phyloP scores from a whole-genome alignment of 768 basidiomycete genomes.

The Trametes villosa region DNA sequence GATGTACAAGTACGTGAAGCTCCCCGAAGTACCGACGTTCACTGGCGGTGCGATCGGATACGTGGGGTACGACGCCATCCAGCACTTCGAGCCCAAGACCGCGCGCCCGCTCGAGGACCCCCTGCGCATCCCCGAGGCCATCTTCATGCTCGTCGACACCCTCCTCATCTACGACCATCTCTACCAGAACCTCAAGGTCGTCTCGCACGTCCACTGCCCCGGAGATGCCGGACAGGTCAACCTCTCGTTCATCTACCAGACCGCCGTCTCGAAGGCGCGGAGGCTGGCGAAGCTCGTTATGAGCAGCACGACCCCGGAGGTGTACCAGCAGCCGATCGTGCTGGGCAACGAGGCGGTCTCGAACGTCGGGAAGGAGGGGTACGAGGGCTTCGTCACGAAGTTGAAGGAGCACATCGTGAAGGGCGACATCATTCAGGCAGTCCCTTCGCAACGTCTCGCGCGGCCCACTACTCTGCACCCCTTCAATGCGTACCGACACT shows the following conservation, averaged over 20 bases:
- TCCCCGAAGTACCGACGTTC: slow-evolving; percentile 92
- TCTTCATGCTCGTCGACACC: slow-evolving; percentile 97
- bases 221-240: slow-evolving; percentile 66
- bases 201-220: slow-evolving; percentile 93
- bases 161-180: slow-evolving; percentile 97
- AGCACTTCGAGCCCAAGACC: slow-evolving; percentile 95
- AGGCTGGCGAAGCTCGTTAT: slow-evolving; percentile 76
- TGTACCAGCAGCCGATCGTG: slow-evolving; percentile 64
- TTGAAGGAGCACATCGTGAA: slow-evolving; percentile 94
- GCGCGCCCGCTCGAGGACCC: slow-evolving; percentile 74
- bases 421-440: slow-evolving; percentile 98
- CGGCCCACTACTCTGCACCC: slow-evolving; percentile 89
- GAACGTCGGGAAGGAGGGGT: slow-evolving; percentile 93
- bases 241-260: slow-evolving; percentile 85
- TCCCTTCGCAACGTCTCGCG: slow-evolving; percentile 90
- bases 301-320: slow-evolving; percentile 58
- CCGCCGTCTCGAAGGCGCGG: slow-evolving; percentile 81
- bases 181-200: slow-evolving; percentile 91
- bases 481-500: slow-evolving; percentile 94
- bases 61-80: slow-evolving; percentile 95
- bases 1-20: slow-evolving; percentile 86
- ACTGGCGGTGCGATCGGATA: slow-evolving; percentile 98
- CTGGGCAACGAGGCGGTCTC: slow-evolving; percentile 74
- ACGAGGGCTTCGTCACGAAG: slow-evolving; percentile 87
- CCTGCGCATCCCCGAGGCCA: slow-evolving; percentile 88